phyloP scores from a whole-genome alignment of 2,329 filamentous ascomycete genomes.

The Epichloe glyceriae region DNA sequence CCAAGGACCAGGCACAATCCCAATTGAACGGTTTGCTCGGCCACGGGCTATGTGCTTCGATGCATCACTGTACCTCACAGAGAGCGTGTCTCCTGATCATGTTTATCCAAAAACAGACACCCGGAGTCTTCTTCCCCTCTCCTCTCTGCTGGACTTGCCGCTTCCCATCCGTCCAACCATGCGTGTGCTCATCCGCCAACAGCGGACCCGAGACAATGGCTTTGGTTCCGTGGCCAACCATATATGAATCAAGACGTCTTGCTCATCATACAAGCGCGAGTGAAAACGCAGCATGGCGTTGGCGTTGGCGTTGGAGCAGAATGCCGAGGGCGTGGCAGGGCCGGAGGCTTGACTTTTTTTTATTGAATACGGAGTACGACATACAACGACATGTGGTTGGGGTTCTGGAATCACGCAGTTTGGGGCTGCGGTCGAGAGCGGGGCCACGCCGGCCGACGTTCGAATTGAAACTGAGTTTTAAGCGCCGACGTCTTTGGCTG shows the following conservation, averaged over 20 bases:
- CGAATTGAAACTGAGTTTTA: conserved; percentile 20
- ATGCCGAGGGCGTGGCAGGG: neutral
- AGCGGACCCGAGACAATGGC: neutral
- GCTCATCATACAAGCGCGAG: neutral
- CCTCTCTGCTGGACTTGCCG: neutral
- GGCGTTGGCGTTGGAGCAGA: neutral
- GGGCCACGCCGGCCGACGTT: conserved; percentile 12
- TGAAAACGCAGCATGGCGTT: neutral
- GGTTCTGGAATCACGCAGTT: conserved; percentile 7
- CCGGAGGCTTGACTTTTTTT: conserved; percentile 1
- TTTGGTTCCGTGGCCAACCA: neutral
- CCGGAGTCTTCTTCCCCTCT: neutral
- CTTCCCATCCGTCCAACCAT: neutral
- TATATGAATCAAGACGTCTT: neutral
- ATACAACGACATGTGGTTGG: conserved; percentile 22
- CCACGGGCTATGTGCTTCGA: neutral
- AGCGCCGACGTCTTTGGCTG: conserved; percentile 21
- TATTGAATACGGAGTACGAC: neutral
- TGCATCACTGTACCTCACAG: conserved; percentile 2
- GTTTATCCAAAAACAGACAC: neutral
- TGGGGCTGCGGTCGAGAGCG: conserved; percentile 17
- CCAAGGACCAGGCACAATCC: neutral
- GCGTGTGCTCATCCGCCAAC: neutral
- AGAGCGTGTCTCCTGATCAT: neutral
- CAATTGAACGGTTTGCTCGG: neutral